Evolutionary conservation across 2,329 filamentous ascomycete genomes (phyloP).

Genomic region (Dactylella cylindrospora): DNA sequence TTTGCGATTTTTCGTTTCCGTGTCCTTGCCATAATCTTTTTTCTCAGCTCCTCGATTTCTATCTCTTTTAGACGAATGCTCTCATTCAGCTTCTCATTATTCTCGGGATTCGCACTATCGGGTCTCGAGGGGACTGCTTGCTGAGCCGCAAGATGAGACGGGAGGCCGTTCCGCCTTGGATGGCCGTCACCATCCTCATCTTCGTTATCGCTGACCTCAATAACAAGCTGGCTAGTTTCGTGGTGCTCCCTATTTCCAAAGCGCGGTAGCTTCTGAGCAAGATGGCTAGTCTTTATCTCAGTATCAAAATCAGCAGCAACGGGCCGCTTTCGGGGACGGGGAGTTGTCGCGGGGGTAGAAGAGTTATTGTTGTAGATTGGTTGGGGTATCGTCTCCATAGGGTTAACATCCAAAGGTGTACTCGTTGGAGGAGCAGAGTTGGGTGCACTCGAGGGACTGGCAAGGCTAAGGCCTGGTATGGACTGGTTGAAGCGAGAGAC

Average conservation of each 20-base stretch:
- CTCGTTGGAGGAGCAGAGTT: conserved; percentile 4
- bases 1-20: conserved; percentile 18
- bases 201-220: conserved; percentile 79
- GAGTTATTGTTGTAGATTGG: not conserved
- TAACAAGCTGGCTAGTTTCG: conserved; percentile 68
- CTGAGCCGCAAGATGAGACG: conserved; percentile 45
- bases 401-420: not conserved
- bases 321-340: conserved; percentile 58
- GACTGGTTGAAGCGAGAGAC: conserved; percentile 36
- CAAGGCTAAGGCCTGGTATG: conserved; percentile 13
- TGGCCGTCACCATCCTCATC: conserved; percentile 62
- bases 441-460: not conserved
- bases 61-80: conserved; percentile 59
- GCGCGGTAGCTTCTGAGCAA: conserved; percentile 53
- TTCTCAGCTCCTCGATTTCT: conserved; percentile 64
- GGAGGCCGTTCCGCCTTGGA: conserved; percentile 50
- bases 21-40: conserved; percentile 49
- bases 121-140: conserved; percentile 53
- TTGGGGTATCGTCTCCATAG: not conserved
- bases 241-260: conserved; percentile 60
- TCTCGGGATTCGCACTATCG: conserved; percentile 51
- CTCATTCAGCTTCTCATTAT: conserved; percentile 51
- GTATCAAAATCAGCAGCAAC: conserved; percentile 72
- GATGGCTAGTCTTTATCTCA: conserved; percentile 52
- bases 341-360: not conserved